A percentile compares a stretch with the other conserved stretches of the same genome.
phyloP scores from a whole-genome alignment of 1,284 basidiomycete genomes.

The Moniliella sp. region DNA sequence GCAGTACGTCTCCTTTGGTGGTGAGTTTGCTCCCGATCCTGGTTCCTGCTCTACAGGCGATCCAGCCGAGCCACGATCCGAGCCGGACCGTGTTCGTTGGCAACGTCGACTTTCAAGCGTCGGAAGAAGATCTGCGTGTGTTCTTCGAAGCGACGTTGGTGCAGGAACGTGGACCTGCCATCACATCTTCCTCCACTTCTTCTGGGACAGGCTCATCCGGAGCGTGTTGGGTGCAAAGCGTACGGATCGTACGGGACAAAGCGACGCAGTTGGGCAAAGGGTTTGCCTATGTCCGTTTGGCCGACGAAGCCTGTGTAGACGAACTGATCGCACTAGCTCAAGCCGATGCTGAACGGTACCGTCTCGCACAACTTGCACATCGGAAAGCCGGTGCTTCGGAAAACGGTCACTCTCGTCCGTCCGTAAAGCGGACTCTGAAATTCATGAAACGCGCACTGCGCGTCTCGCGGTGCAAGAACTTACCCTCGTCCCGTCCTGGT shows the following conservation, averaged over 20 bases:
- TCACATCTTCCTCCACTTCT: slow-evolving; percentile 1
- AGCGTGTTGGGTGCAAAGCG: slow-evolving; percentile 53
- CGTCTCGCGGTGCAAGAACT: slow-evolving; percentile 21
- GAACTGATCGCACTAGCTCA: slow-evolving; percentile 25
- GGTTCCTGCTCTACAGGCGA: neutral
- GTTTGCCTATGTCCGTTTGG: slow-evolving; percentile 77
- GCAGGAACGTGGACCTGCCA: slow-evolving; percentile 47
- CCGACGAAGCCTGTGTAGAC: slow-evolving; percentile 41
- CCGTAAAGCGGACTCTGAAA: slow-evolving; percentile 17
- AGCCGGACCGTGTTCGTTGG: slow-evolving; percentile 72
- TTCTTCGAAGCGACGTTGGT: slow-evolving; percentile 64
- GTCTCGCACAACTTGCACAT: too few relatives aligned
- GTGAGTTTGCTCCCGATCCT: neutral
- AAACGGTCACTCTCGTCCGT: slow-evolving; percentile 15
- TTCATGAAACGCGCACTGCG: slow-evolving; percentile 20
- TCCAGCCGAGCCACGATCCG: slow-evolving; percentile 10
- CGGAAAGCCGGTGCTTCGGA: too few relatives aligned
- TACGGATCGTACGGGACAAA: slow-evolving; percentile 69
- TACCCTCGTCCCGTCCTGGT: neutral
- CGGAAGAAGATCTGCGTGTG: slow-evolving; percentile 65
- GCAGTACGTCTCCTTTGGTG: neutral
- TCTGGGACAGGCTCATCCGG: neutral
- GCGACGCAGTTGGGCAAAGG: slow-evolving; percentile 93
- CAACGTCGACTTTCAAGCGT: slow-evolving; percentile 70
- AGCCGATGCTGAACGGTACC: too few relatives aligned